These are phyloP conservation scores for Phaseolus lunatus DNA, from an alignment of 306 rosid genomes.

Conservation along the genomic window DNA sequence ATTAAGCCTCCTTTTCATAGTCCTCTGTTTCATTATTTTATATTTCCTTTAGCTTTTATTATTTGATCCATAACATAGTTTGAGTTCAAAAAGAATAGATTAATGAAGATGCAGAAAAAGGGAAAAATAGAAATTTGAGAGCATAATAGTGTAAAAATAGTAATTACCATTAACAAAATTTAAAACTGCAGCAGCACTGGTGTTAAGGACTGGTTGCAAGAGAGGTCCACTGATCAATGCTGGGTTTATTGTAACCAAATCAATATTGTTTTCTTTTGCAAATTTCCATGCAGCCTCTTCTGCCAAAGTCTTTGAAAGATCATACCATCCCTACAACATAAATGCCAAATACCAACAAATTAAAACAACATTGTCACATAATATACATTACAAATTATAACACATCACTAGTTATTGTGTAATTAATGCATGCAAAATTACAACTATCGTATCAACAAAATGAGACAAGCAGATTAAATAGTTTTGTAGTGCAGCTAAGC, in stretches of 20 bases:
- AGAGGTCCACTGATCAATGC: conserved; percentile 74
- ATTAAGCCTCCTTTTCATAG: too few relatives aligned
- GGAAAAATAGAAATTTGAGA: not conserved
- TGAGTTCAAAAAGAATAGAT: not conserved
- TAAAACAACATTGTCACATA: not conserved
- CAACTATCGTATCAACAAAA: not conserved
- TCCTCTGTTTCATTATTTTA: too few relatives aligned
- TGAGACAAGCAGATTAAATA: conserved; percentile 2
- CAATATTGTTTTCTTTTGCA: conserved; percentile 68
- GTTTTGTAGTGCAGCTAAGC: not conserved
- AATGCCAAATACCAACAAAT: conserved; percentile 11
- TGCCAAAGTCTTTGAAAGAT: conserved; percentile 67
- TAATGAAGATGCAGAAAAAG: not conserved
- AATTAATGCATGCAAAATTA: not conserved
- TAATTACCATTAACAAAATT: conserved; percentile 57
- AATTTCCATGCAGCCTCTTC: conserved; percentile 81
- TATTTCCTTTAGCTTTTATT: too few relatives aligned
- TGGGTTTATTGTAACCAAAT: conserved; percentile 72
- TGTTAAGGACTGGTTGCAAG: conserved; percentile 65
- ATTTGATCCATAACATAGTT: not conserved
- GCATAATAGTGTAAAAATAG: not conserved
- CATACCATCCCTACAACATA: conserved; percentile 65
- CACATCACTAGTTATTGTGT: not conserved
- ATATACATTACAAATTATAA: not conserved
- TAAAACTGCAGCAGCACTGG: conserved; percentile 56